Evolutionary conservation across 2,329 filamentous ascomycete genomes (phyloP).

Genomic region (Colletotrichum trifolii): DNA sequence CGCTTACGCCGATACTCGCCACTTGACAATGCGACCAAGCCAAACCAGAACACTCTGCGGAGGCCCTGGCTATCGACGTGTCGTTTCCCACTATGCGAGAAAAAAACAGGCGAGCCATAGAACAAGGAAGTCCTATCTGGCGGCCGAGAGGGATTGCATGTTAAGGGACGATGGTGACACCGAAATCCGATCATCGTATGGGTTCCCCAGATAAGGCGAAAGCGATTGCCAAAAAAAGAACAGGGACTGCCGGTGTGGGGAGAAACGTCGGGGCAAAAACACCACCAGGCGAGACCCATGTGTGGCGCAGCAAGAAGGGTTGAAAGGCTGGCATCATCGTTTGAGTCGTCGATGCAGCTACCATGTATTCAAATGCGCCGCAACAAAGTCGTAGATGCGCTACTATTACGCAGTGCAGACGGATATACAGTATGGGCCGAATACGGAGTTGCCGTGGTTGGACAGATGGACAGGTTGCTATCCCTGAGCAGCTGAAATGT

Average conservation of each 20-base stretch:
- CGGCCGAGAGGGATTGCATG: slow-evolving; percentile 1
- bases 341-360: not conserved
- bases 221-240: slow-evolving; percentile 36
- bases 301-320: slow-evolving; percentile 35
- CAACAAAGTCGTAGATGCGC: slow-evolving; percentile 9
- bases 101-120: not conserved
- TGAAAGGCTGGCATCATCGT: slow-evolving; percentile 7
- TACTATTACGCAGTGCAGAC: slow-evolving; percentile 14
- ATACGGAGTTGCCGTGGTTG: slow-evolving; percentile 29
- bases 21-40: slow-evolving; percentile 14
- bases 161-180: slow-evolving; percentile 4
- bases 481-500: slow-evolving; percentile 36
- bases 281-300: slow-evolving; percentile 31
- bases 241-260: slow-evolving; percentile 33
- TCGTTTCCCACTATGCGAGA: not conserved
- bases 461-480: slow-evolving; percentile 16
- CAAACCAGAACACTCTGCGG: not conserved
- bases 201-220: slow-evolving; percentile 33
- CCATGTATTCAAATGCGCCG: not conserved
- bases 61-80: not conserved
- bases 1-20: slow-evolving; percentile 27
- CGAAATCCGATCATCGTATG: slow-evolving; percentile 15
- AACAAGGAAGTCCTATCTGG: slow-evolving; percentile 4
- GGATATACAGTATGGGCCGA: slow-evolving; percentile 1
- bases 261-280: slow-evolving; percentile 17